Conservation (phyloP, 768 basidiomycete genomes). For the Mycena vulgaris region DNA sequence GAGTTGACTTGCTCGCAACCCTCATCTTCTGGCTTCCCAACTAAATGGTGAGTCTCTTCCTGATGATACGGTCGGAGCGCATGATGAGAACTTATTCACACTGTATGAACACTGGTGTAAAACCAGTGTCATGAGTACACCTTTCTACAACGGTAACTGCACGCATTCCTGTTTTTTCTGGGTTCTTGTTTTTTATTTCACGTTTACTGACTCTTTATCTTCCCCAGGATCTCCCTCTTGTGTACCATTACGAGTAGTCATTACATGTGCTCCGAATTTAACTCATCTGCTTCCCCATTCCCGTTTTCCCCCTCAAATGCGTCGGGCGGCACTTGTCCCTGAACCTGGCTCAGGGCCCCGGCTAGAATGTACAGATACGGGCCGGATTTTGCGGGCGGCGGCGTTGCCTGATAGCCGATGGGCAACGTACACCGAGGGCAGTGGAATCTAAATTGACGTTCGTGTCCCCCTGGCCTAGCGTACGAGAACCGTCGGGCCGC, state of each 20-base stretch:
- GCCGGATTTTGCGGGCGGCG: conserved; percentile 82
- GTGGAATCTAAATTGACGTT: conserved; percentile 80
- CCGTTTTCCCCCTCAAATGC: conserved; percentile 80
- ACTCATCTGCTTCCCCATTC: conserved; percentile 30
- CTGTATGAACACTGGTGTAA: conserved; percentile 74
- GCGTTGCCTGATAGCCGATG: conserved; percentile 84
- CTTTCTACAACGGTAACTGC: conserved; percentile 91
- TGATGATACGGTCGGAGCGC: conserved; percentile 35
- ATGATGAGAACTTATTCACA: conserved; percentile 82
- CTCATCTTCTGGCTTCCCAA: background rate
- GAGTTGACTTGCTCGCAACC: background rate
- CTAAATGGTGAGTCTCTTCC: conserved; percentile 42
- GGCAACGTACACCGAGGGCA: conserved; percentile 79
- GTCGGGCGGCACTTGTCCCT: conserved; percentile 88
- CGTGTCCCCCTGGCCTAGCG: conserved; percentile 75
- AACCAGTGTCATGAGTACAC: conserved; percentile 65
- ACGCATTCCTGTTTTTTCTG: conserved; percentile 38
- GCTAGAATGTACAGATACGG: conserved; percentile 86
- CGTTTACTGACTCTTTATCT: conserved; percentile 33
- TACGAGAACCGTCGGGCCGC: conserved; percentile 6
- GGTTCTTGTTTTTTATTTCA: conserved; percentile 18
- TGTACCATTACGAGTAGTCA: conserved; percentile 10
- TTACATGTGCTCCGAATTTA: conserved; percentile 8
- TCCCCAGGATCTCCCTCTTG: background rate
- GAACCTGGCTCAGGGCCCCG: conserved; percentile 89